Evolutionary conservation across 2,329 filamentous ascomycete genomes (phyloP).

Genomic region (Diplodia intermedia): DNA sequence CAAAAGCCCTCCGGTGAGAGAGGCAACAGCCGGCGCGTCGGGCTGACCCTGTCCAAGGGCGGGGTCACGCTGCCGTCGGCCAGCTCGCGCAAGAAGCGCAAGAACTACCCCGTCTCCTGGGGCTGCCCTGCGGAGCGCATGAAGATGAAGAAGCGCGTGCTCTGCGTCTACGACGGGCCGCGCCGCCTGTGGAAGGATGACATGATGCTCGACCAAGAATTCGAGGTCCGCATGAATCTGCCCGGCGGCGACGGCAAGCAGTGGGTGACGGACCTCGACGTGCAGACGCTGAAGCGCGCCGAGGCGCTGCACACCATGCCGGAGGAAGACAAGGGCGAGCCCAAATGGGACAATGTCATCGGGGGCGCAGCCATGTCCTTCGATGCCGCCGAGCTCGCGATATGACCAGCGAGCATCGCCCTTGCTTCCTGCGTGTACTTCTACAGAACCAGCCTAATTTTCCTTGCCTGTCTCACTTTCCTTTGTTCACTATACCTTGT

Average conservation of each 20-base stretch:
- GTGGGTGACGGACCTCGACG: conserved; percentile 92
- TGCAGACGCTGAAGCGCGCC: conserved; percentile 87
- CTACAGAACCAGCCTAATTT: background rate
- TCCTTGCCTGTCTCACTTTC: background rate
- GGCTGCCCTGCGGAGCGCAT: conserved; percentile 91
- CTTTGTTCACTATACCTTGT: conserved; percentile 21
- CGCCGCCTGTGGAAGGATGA: conserved; percentile 95
- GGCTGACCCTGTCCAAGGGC: conserved; percentile 79
- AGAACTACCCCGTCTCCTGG: conserved; percentile 93
- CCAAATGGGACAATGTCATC: conserved; percentile 74
- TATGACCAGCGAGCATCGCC: conserved; percentile 13
- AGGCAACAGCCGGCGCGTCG: conserved; percentile 44
- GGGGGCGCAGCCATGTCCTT: conserved; percentile 30
- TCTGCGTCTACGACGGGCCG: conserved; percentile 89
- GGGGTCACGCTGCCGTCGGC: conserved; percentile 64
- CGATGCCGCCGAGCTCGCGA: conserved; percentile 19
- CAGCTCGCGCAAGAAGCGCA: conserved; percentile 82
- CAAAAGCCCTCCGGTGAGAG: conserved; percentile 30
- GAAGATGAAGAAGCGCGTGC: conserved; percentile 97
- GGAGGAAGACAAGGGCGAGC: conserved; percentile 85
- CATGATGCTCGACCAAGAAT: conserved; percentile 96
- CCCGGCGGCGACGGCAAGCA: conserved; percentile 59
- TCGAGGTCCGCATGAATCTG: conserved; percentile 87
- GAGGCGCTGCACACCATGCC: conserved; percentile 81
- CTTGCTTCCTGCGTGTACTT: conserved; percentile 17